Evolutionary conservation across 345 rosid genomes (phyloP).

Genomic region (Jatropha curcas): DNA sequence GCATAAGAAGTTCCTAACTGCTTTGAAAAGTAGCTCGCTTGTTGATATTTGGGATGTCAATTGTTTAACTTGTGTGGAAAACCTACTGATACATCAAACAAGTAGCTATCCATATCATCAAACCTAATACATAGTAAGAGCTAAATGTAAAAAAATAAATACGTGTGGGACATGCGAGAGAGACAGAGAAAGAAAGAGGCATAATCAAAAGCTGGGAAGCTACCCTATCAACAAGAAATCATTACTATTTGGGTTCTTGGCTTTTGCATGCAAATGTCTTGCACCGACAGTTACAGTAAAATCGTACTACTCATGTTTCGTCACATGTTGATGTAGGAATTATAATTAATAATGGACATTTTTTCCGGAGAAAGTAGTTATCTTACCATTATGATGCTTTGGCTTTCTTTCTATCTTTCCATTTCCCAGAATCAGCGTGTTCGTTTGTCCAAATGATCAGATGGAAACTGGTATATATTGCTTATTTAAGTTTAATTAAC

Average conservation of each 20-base stretch:
- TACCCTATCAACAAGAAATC: too few relatives aligned
- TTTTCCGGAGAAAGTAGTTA: not conserved
- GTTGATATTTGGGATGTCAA: not conserved
- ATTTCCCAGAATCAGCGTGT: not conserved
- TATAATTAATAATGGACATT: not conserved
- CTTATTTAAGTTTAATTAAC: too few relatives aligned
- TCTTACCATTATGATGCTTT: not conserved
- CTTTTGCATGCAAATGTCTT: too few relatives aligned
- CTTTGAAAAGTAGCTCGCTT: too few relatives aligned
- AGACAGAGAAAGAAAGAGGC: not conserved
- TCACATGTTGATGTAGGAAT: conserved; percentile 3
- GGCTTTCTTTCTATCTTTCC: not conserved
- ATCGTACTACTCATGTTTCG: too few relatives aligned
- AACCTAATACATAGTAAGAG: not conserved
- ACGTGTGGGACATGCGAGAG: too few relatives aligned
- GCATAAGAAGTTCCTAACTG: too few relatives aligned
- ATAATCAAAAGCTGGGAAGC: not conserved
- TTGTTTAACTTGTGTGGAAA: conserved; percentile 8
- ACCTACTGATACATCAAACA: not conserved
- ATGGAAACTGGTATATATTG: too few relatives aligned
- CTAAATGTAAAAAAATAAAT: too few relatives aligned
- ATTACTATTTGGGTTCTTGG: too few relatives aligned
- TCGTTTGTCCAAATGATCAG: too few relatives aligned
- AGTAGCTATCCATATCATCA: not conserved
- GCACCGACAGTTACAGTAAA: not conserved